Evolutionary conservation across 2,329 filamentous ascomycete species (phyloP), one percentile per base, ranked within the genome.

Genomic region (Aspergillus sp.): DNA sequence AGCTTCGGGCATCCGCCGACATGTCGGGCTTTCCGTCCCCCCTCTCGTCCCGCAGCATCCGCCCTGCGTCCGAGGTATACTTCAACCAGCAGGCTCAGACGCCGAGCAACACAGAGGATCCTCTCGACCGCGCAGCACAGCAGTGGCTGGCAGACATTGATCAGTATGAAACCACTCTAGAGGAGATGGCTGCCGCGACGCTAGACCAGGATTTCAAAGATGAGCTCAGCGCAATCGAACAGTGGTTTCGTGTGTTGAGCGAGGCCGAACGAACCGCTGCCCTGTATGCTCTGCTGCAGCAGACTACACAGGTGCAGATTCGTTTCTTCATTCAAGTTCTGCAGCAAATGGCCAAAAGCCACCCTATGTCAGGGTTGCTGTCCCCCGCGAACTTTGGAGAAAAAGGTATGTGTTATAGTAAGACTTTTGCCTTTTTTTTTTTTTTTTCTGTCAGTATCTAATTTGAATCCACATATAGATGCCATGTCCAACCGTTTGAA

Each of bases 61-160:
- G 95, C 59, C 95, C 95, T 33, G 92, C 93, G 24, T 98, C 95
- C 19, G 95, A 99, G 73, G 92, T 98, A 62, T 86, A 86, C 75
- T 96, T 93, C 75, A 93, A 90, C 63, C 90, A 90, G 69, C 84
- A 88, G 73, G 83, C 83, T 62, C 87, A 86, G 68, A 84, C 81
- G 68, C 88, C 90, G 60, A 84, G 81, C 65, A 86, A 84, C 66
- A 78, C 84, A 19, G 93, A 97, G 62, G 95, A 98, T 75, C 86
- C 90, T 9, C 88, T 95, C 74, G 95, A 98, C 74, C 93, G 93
- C 77, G 90, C 93, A 64, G 92, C 93, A 51, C 93, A 97, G 79
- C 93, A 99, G 77, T 99, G 95, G 95, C 93, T 99, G 68, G 92
- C 93, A 56, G 95, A 99, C 70, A 98, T 99, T 66, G 95, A 99